Percentiles rank a stretch among this genome's conserved stretches.
These are phyloP conservation scores for Raffaelea albimanens DNA, from an alignment of 2,329 filamentous ascomycete species.

Conservation along the genomic window DNA sequence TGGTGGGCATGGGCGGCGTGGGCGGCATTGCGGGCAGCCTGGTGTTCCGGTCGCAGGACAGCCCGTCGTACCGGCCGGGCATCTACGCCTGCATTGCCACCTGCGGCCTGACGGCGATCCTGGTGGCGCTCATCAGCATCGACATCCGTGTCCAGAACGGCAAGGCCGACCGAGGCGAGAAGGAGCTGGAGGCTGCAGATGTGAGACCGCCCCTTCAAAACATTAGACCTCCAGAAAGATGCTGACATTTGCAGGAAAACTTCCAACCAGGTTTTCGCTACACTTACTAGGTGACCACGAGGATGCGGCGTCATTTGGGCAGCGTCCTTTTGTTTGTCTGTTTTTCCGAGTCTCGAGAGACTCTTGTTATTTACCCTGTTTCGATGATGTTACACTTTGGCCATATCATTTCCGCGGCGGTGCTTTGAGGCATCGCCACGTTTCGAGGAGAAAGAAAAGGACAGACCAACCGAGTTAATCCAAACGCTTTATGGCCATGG, in stretches of 20 bases:
- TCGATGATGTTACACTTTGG: too few species aligned
- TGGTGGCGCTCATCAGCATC: conserved; percentile 31
- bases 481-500: too few species aligned
- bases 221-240: too few species aligned
- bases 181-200: conserved; percentile 38
- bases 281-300: conserved; percentile 20
- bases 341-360: too few species aligned
- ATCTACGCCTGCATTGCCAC: conserved; percentile 46
- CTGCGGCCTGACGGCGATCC: conserved; percentile 32
- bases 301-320: too few species aligned
- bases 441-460: too few species aligned
- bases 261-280: conserved; percentile 31
- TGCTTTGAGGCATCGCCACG: too few species aligned
- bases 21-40: conserved; percentile 69
- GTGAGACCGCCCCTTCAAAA: too few species aligned
- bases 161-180: conserved; percentile 44
- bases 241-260: conserved; percentile 20
- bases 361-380: too few species aligned
- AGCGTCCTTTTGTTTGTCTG: too few species aligned
- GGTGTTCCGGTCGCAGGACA: conserved; percentile 55
- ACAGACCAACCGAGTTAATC: too few species aligned
- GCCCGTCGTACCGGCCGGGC: conserved; percentile 43
- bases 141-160: conserved; percentile 34
- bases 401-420: too few species aligned
- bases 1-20: conserved; percentile 68